Conservation (phyloP, 768 basidiomycete species). For the Infundibulicybe gibba region DNA sequence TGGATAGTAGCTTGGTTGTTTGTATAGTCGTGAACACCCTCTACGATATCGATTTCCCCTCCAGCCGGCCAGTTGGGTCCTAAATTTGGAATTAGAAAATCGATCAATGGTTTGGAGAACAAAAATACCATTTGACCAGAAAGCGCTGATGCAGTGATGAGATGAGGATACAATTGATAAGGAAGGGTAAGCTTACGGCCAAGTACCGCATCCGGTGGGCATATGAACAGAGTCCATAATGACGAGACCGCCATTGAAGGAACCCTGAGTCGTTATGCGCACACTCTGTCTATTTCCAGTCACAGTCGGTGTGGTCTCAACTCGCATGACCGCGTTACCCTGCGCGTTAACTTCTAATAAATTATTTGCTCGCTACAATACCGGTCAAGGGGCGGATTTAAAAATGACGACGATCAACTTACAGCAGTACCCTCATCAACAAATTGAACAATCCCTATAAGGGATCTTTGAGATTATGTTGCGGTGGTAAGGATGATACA, state of each 20-base stretch:
- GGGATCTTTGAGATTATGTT: background rate
- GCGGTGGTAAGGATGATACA: conserved; percentile 6
- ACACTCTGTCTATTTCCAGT: conserved; percentile 69
- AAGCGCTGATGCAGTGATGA: conserved; percentile 27
- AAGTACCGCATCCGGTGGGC: conserved; percentile 86
- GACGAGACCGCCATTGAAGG: conserved; percentile 66
- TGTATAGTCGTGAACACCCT: conserved; percentile 80
- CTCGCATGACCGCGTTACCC: conserved; percentile 83
- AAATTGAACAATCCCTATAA: conserved; percentile 52
- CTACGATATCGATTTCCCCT: conserved; percentile 84
- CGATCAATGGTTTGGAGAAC: too few relatives aligned
- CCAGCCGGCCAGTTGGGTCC: conserved; percentile 63
- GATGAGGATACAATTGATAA: conserved; percentile 1
- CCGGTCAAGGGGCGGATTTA: conserved; percentile 4
- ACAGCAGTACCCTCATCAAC: conserved; percentile 60
- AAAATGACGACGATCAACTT: conserved; percentile 14
- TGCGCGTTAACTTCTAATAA: conserved; percentile 63
- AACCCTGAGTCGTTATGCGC: conserved; percentile 63
- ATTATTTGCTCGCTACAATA: conserved; percentile 44
- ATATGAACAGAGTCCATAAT: conserved; percentile 86
- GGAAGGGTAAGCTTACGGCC: conserved; percentile 52
- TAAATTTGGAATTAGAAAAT: conserved; percentile 18
- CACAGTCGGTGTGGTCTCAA: conserved; percentile 80
- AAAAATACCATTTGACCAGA: conserved; percentile 41
- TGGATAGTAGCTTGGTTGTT: conserved; percentile 83